These are phyloP conservation scores for Ballota nigra DNA, from an alignment of 257 asterid genomes.

Conservation along the genomic window DNA sequence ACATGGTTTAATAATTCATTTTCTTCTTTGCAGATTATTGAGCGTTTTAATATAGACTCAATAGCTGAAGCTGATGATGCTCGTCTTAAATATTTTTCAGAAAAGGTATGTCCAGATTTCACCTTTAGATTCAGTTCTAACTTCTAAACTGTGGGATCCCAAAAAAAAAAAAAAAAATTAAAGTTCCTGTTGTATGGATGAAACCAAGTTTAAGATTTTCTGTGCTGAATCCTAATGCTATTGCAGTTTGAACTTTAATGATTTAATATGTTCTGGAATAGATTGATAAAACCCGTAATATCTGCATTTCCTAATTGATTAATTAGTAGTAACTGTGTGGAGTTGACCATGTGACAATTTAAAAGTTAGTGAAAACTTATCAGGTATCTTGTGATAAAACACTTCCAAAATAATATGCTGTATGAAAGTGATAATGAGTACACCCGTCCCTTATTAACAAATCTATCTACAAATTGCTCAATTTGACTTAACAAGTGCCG, in stretches of 20 bases:
- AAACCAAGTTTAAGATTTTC: constrained; percentile 6
- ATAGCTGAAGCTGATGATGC: constrained; percentile 67
- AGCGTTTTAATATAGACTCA: constrained; percentile 67
- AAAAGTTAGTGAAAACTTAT: not conserved
- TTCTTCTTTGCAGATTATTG: constrained; percentile 55
- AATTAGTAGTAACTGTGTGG: not conserved
- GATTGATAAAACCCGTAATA: too few relatives aligned
- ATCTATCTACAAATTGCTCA: not conserved
- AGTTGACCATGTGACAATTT: not conserved
- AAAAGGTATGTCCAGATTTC: constrained; percentile 52
- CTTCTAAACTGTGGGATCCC: constrained; percentile 13
- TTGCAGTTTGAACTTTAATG: too few relatives aligned
- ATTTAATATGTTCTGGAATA: too few relatives aligned
- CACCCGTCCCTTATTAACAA: not conserved
- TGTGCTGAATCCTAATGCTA: not conserved
- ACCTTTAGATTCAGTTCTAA: not conserved
- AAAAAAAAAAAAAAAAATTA: too few relatives aligned
- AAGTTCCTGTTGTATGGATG: not conserved
- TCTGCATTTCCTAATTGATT: not conserved
- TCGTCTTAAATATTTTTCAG: constrained; percentile 71
- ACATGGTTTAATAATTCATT: constrained; percentile 10
- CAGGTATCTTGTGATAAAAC: not conserved
- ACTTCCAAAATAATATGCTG: not conserved
- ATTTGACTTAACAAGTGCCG: not conserved
- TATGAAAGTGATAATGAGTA: not conserved